Base-by-base conservation (phyloP, 2,329 filamentous ascomycete species). In the Fusarium drepaniforme region DNA sequence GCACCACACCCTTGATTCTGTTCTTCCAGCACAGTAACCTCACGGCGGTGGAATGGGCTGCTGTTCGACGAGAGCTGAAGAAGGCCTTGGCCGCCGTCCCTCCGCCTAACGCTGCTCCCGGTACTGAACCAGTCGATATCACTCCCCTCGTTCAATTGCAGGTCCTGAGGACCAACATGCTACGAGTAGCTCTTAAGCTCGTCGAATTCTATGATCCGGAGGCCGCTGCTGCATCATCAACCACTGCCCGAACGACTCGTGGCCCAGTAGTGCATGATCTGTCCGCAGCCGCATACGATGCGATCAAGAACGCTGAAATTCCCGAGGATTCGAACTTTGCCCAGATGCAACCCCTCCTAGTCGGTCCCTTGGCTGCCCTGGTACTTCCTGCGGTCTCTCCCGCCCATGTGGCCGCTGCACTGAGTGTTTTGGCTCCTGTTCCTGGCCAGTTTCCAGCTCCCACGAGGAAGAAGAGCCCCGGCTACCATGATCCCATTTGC, bases 121-220 rank as follows among this genome's bases (percentile, higher is more conserved):
- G 74, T 3, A 73, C 74, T 3, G 82, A 85, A 30, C 79, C 83
- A 16, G 73, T 85, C 25, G 83, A 89, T 37, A 81, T 94, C 38
- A 88, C 89, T n/a, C 84, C 89, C 2, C 85, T 87, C 44, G 88
- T 97, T 75, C 93, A 94, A 83, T 82, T 98, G 30, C 93, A 97
- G 82, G 94, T 97, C 30, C 87, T 99, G 66, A 93, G 97, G 81
- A 97, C 94, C 16, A 93, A 94, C 80, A 97, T 99, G 80, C 94
- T 99, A 81, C 92, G 93, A 75, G 91, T 94, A 21, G 96, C 96
- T 1, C 86, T 98, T 72, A 93, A 93, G 75, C 90, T 98, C 62
- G 92, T 96, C 71, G 96, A 98, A 81, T 97, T 95, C 84, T 97
- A 90, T 81, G 90, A 90, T 81, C 89, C 87, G 73, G 84, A 84